Conservation (phyloP, 495 filamentous ascomycete genomes). For the Penicillium bialowiezense region DNA sequence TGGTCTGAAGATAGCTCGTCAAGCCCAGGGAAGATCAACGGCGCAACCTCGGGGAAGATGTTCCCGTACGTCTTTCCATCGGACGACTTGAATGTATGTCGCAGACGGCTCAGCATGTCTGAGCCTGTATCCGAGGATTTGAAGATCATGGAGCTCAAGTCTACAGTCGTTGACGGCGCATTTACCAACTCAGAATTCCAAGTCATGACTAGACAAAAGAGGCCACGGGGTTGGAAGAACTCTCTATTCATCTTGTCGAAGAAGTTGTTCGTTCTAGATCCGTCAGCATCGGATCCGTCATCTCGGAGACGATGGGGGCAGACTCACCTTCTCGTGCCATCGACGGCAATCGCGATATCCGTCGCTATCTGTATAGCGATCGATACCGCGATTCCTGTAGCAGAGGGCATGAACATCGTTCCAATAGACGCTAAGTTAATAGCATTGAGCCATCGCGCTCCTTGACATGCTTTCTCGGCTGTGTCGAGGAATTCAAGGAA, state of each 20-base stretch:
- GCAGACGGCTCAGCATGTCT: constrained; percentile 18
- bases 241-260: constrained; percentile 56
- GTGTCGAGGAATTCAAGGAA: constrained; percentile 55
- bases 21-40: constrained; percentile 53
- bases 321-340: constrained; percentile 32
- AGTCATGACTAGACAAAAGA: constrained; percentile 60
- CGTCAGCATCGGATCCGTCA: neutral
- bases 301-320: too few species aligned
- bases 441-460: constrained; percentile 33
- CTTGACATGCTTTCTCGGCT: constrained; percentile 41
- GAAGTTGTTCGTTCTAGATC: constrained; percentile 49
- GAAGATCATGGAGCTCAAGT: constrained; percentile 27
- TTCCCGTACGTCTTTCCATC: constrained; percentile 47
- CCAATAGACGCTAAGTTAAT: constrained; percentile 43
- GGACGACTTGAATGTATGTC: constrained; percentile 38
- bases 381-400: constrained; percentile 43
- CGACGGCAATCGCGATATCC: constrained; percentile 42
- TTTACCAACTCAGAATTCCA: constrained; percentile 45
- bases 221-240: constrained; percentile 57
- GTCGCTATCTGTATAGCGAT: constrained; percentile 41
- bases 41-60: constrained; percentile 50
- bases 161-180: constrained; percentile 18
- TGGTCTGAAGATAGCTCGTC: constrained; percentile 35
- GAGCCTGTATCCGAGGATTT: constrained; percentile 14
- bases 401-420: constrained; percentile 37